Evolutionary conservation across 2,329 filamentous ascomycete species (phyloP), one percentile per base, ranked within the genome.

Genomic region (Atkinsonella texensis): DNA sequence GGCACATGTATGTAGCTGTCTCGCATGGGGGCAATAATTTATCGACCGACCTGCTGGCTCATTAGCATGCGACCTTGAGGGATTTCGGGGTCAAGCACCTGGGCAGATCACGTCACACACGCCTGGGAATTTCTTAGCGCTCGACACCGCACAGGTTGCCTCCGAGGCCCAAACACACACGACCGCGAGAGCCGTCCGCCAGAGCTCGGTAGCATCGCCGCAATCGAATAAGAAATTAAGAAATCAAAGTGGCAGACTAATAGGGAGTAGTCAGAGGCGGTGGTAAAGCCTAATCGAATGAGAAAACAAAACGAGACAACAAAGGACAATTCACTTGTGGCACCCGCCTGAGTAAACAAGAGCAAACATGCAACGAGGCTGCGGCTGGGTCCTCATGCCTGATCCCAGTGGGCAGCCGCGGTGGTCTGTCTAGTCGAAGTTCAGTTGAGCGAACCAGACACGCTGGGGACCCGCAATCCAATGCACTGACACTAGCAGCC

Each of bases 251-350:
- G 31, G 47, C 13, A 50, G 39, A 20, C 39, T n/a, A 28, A 38
- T 18, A 17, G 17, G 47, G 18, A 40, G 8, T 12, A 23, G 35
- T 13, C 31, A 50, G 18, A 46, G 46, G 41, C 15, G 31, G 40
- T 18, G 17, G 15, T 13, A 6, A 50, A 39, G 28, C 7, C 35
- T 40, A 50, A 51, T 41, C 46, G 8, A 45, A 43, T 13, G 54
- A 54, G 55, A 47, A 50, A 57, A 57, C 50, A 57, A 54, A 40
- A 52, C 47, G 53, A 53, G 46, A 53, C 45, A 51, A 51, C 49
- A 52, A 51, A 46, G 11, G 10, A 41, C 48, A 6, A 23, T 43
- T 43, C 48, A 15, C 32, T 43, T 43, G 54, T 48, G 52, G 45
- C 48, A 50, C 52, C 18, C 32, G 31, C n/a, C 32, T 47, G 45